Evolutionary conservation across 768 basidiomycete genomes (phyloP), one percentile per base, ranked within the genome.

Genomic region (Trametes cubensis): DNA sequence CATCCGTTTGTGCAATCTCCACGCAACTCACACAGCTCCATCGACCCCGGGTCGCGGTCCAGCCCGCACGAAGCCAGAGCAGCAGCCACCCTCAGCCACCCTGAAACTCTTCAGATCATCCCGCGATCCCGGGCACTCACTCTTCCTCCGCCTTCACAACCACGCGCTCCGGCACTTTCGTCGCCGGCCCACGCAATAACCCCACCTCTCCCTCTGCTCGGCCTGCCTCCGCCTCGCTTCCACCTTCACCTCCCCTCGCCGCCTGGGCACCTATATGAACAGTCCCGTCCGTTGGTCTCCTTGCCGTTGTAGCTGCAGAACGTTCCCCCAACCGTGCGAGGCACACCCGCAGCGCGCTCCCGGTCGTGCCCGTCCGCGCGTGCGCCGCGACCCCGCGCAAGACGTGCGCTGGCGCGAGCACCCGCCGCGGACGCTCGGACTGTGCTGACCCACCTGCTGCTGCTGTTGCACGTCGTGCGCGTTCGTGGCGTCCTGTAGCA

Each of bases 371-470:
- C 17, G 42, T 48, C 30, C 40, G 40, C 47, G 64, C 67, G 41
- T 51, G 56, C 25, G 42, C 45, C 18, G 64, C 63, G 40, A 80
- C 60, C 38, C 78, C 79, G n/a, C 77, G 76, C 51, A 78, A 54
- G 45, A 80, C 56, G 60, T 80, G 79, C 34, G 74, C 67, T 3
- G 78, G 79, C 0, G 78, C 77, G 47, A 80, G 67, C 47, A 77
- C 51, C 13, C 72, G 55, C 66, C 42, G 61, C 66, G 70, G 45
- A 38, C 20, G 48, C 25, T 45, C 21, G 25, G 44, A 28, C 23
- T 6, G 62, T 30, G 50, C 59, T 30, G 28, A 28, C 28, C 28
- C 28, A 28, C 28, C 28, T 28, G 28, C 28, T 4, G 60, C 56
- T 63, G 60, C 26, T 51, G 45, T 60, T 66, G 71, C 26, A 58